Evolutionary conservation across 176 grass and related monocot species (phyloP).

Genomic region (Eleusine indica): DNA sequence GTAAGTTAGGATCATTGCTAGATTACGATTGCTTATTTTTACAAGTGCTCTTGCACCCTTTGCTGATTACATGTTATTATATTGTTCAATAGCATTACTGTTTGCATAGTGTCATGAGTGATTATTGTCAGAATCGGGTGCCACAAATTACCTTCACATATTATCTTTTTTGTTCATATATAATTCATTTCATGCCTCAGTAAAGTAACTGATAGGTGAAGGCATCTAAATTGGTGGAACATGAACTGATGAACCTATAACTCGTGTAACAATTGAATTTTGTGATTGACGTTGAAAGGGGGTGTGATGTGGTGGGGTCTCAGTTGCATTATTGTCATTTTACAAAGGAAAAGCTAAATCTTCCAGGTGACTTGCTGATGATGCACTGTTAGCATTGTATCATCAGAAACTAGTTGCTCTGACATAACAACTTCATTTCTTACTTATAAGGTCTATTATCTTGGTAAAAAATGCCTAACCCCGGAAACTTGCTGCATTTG

Average conservation of each 20-base stretch:
- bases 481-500: background rate
- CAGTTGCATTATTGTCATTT: slow-evolving; percentile 5
- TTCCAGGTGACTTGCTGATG: background rate
- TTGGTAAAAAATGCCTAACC: background rate
- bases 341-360: background rate
- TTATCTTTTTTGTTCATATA: slow-evolving; percentile 24
- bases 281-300: background rate
- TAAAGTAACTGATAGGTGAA: background rate
- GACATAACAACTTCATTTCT: background rate
- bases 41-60: background rate
- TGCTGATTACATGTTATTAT: slow-evolving; percentile 1
- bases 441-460: background rate
- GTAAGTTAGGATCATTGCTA: slow-evolving; percentile 35
- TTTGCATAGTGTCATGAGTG: background rate
- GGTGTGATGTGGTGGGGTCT: background rate
- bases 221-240: background rate
- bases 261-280: background rate
- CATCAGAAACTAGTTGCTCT: background rate
- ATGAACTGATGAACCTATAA: background rate
- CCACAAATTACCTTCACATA: background rate
- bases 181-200: background rate
- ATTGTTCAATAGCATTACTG: background rate
- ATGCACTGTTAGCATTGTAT: background rate
- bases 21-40: slow-evolving; percentile 8
- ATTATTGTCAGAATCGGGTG: slow-evolving; percentile 10